Percentiles rank a stretch among this genome's conserved stretches.
phyloP scores from a whole-genome alignment of 345 rosid species.

The Clausena lansium region DNA sequence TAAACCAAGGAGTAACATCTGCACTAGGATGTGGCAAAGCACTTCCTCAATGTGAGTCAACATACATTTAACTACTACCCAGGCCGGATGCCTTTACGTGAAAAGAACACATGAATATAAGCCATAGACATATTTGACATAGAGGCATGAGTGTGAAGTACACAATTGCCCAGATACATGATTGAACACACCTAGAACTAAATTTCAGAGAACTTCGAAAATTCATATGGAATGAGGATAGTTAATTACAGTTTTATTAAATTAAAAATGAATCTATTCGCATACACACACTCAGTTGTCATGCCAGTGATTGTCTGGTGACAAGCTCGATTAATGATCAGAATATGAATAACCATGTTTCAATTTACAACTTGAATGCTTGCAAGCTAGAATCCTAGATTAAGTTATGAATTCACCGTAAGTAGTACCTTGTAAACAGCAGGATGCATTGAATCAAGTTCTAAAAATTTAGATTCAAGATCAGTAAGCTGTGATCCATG shows the following conservation, averaged over 20 bases:
- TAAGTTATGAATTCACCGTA: neutral
- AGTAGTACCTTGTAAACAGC: conserved; percentile 64
- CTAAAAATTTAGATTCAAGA: conserved; percentile 54
- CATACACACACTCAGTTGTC: neutral
- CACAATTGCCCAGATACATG: neutral
- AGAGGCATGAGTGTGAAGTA: neutral
- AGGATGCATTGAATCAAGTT: conserved; percentile 67
- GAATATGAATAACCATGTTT: neutral
- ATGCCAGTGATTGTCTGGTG: neutral
- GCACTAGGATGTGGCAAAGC: neutral
- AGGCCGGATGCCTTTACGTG: neutral
- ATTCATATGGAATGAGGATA: neutral
- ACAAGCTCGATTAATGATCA: neutral
- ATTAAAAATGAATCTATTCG: neutral
- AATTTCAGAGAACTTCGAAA: neutral
- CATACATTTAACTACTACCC: neutral
- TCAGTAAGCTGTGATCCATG: conserved; percentile 57
- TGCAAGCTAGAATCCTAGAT: neutral
- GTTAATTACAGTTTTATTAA: neutral
- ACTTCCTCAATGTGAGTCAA: neutral
- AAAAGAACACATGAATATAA: neutral
- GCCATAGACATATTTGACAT: neutral
- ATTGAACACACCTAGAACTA: neutral
- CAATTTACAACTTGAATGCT: neutral
- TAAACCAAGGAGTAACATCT: neutral